A percentile compares a stretch with the other conserved stretches of the same genome.
Evolutionary conservation across 140 eudicot genomes (phyloP).

Genomic region (Cichorium intybus): DNA sequence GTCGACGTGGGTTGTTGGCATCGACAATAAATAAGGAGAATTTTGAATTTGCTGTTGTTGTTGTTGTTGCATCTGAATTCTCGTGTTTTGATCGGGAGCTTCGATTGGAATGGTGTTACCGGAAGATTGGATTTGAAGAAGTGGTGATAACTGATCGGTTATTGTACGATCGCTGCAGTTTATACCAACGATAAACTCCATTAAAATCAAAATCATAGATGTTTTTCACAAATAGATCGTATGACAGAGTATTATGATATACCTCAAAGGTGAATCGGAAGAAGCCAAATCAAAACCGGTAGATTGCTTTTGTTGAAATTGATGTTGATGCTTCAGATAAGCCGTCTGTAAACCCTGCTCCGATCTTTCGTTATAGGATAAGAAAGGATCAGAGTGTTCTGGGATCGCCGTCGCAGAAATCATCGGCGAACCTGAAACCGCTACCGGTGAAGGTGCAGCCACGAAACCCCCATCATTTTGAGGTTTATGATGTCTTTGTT

Average conservation of each 20-base stretch:
- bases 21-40: constrained; percentile 24
- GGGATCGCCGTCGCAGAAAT: neutral
- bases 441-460: constrained; percentile 28
- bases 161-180: constrained; percentile 56
- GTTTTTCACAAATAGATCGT: neutral
- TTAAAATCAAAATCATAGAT: constrained; percentile 12
- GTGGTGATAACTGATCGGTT: constrained; percentile 42
- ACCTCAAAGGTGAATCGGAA: constrained; percentile 73
- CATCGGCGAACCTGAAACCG: constrained; percentile 25
- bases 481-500: constrained; percentile 16
- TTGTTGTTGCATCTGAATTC: constrained; percentile 39
- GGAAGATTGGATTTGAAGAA: constrained; percentile 14
- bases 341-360: constrained; percentile 49
- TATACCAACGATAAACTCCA: constrained; percentile 6
- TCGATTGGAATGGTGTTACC: constrained; percentile 22
- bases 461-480: constrained; percentile 44
- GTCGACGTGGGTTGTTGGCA: constrained; percentile 41
- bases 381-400: constrained; percentile 2
- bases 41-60: constrained; percentile 32
- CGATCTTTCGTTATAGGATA: constrained; percentile 49
- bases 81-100: constrained; percentile 35
- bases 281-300: constrained; percentile 49
- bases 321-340: constrained; percentile 25
- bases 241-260: constrained; percentile 2
- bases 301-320: constrained; percentile 37